Evolutionary conservation across 2,329 filamentous ascomycete species (phyloP).

Genomic region (Nigrospora oryzae): DNA sequence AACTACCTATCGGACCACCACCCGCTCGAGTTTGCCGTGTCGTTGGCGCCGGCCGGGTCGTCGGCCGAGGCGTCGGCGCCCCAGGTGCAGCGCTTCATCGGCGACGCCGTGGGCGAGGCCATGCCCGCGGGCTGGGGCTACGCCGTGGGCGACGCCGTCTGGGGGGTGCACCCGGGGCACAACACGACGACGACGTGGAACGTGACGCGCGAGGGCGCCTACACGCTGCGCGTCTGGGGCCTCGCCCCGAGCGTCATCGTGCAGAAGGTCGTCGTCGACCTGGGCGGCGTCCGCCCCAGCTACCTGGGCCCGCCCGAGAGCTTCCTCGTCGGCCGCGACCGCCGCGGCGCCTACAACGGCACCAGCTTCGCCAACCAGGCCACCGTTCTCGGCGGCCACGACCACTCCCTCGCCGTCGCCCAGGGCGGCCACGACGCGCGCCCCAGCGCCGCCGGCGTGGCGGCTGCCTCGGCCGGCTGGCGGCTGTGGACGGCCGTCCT

Average conservation of each 20-base stretch:
- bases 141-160: constrained; percentile 35
- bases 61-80: constrained; percentile 5
- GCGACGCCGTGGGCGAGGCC: constrained; percentile 27
- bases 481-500: no score
- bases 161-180: constrained; percentile 31
- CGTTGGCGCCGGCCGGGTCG: constrained; percentile 21
- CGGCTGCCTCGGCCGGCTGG: no score
- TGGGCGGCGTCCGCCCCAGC: constrained; percentile 44
- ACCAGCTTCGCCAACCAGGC: constrained; percentile 24
- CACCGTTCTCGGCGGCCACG: neutral
- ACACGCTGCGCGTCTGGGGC: constrained; percentile 42
- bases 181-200: constrained; percentile 35
- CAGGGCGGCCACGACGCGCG: no score
- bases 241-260: constrained; percentile 43
- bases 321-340: constrained; percentile 33
- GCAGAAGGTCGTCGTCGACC: constrained; percentile 47
- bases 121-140: constrained; percentile 32
- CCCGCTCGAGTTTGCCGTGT: constrained; percentile 28
- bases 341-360: constrained; percentile 24
- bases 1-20: constrained; percentile 42
- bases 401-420: neutral
- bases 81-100: constrained; percentile 30
- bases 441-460: no score
- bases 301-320: constrained; percentile 51
- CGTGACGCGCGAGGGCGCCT: constrained; percentile 30